A percentile compares a stretch with the other conserved stretches of the same genome.
Conservation (phyloP, 495 filamentous ascomycete genomes). For the Xylaria nigripes region DNA sequence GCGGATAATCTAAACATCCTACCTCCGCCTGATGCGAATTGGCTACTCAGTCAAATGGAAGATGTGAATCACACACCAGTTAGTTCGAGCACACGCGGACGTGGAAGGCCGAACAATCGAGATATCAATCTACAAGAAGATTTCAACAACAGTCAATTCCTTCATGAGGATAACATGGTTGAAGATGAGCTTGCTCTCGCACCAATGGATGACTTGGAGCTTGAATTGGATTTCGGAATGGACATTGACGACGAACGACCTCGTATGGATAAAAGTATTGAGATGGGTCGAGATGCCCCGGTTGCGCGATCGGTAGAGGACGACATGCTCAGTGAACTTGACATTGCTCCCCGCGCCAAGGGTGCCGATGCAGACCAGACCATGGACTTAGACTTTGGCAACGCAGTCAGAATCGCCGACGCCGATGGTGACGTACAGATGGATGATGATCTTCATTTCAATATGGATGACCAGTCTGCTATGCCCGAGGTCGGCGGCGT, state of each 20-base stretch:
- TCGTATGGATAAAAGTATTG: slow-evolving; percentile 57
- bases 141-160: slow-evolving; percentile 55
- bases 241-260: slow-evolving; percentile 44
- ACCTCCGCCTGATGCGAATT: slow-evolving; percentile 62
- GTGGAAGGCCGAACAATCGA: slow-evolving; percentile 53
- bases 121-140: slow-evolving; percentile 56
- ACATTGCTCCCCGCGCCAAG: slow-evolving; percentile 41
- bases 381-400: slow-evolving; percentile 41
- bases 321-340: slow-evolving; percentile 62
- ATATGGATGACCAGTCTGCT: slow-evolving; percentile 43
- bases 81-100: slow-evolving; percentile 33
- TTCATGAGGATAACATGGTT: slow-evolving; percentile 54
- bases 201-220: slow-evolving; percentile 46
- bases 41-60: slow-evolving; percentile 60
- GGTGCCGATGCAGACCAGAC: slow-evolving; percentile 36
- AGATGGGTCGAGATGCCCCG: slow-evolving; percentile 77
- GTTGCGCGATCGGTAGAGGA: slow-evolving; percentile 56
- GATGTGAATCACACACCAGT: slow-evolving; percentile 42
- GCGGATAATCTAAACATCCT: slow-evolving; percentile 67
- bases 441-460: slow-evolving; percentile 50
- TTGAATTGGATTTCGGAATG: slow-evolving; percentile 52
- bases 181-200: slow-evolving; percentile 46
- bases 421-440: slow-evolving; percentile 55
- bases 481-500: slow-evolving; percentile 32
- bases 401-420: slow-evolving; percentile 46